Evolutionary conservation across 1,139 yeast genomes (phyloP), one percentile per base, ranked within the genome.

Genomic region (Debaryomycetaceae sp.): DNA sequence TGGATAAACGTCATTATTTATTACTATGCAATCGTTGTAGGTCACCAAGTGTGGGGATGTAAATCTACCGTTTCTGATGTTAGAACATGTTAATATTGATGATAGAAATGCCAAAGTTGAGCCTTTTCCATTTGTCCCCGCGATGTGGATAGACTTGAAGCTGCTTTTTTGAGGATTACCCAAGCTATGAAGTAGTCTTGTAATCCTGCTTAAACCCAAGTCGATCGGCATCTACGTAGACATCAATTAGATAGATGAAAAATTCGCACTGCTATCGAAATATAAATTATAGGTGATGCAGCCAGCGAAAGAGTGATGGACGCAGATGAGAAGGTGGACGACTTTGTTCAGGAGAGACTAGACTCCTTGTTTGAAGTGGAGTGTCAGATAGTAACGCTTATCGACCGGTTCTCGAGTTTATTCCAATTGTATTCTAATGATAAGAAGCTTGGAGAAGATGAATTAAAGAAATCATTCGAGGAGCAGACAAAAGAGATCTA

Each of bases 51-150:
- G 96, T 0, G 98, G 98, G 5, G 96, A 85, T 3, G 95, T 88
- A 68, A 90, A 90, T 51, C 85, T 76, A 0, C 97, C 98, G 48
- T 83, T 80, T 30, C 66, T 62, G 35, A 80, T 65, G 6, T 70
- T 64, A 31, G 81, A 71, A 37, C 70, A 56, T 6, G 79, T 68
- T 17, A 88, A 65, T 6, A 85, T 72, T 23, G 89, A 78, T 4
- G 90, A 75, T 6, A 90, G 52, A 58, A 88, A 89, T 0, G 96
- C 83, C 47, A 95, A 81, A 0, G 90, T 88, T 0, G 96, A 88
- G 0, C 98, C 98, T 58, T 91, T 91, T 0, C 98, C 98, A 59
- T 91, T 91, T 5, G 97, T 91, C 0, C 98, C 98, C 0, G 97
- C 96, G 8, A 91, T 75, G 59, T 91, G 97, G 6, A 91, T 68